Percentiles rank a stretch among this genome's conserved stretches.
Evolutionary conservation across 106 monocot species (phyloP).

Genomic region (Dendrobium huoshanense): DNA sequence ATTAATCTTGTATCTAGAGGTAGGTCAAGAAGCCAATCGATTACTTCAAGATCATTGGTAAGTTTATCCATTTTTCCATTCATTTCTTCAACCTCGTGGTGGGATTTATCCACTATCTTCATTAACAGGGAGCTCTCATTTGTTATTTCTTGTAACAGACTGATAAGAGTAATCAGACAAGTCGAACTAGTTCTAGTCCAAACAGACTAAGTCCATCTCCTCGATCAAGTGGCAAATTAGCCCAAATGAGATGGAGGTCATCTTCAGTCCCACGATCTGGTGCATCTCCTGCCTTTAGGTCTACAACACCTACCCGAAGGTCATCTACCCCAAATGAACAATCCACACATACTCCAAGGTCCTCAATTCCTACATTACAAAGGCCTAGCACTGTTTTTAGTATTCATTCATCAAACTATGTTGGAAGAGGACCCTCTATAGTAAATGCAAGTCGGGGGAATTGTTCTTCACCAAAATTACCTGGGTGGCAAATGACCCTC

Average conservation of each 20-base stretch:
- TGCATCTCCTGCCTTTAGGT: slow-evolving; percentile 25
- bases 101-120: neutral
- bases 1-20: slow-evolving; percentile 40
- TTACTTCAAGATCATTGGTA: slow-evolving; percentile 51
- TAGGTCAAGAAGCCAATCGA: slow-evolving; percentile 53
- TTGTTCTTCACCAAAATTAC: slow-evolving; percentile 68
- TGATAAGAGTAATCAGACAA: slow-evolving; percentile 40
- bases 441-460: slow-evolving; percentile 46
- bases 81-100: neutral
- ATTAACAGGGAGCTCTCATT: neutral
- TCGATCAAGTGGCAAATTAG: slow-evolving; percentile 31
- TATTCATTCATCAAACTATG: slow-evolving; percentile 31
- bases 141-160: slow-evolving; percentile 22
- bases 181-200: slow-evolving; percentile 78
- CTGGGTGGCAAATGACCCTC: slow-evolving; percentile 52
- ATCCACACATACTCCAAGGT: slow-evolving; percentile 42
- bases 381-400: slow-evolving; percentile 53
- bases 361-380: slow-evolving; percentile 53
- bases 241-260: slow-evolving; percentile 42
- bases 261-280: slow-evolving; percentile 60
- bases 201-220: slow-evolving; percentile 69
- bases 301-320: slow-evolving; percentile 31
- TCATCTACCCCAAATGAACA: slow-evolving; percentile 45
- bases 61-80: slow-evolving; percentile 9
- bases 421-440: slow-evolving; percentile 55